Evolutionary conservation across 768 basidiomycete species (phyloP).

Genomic region (Boletus bicolor): DNA sequence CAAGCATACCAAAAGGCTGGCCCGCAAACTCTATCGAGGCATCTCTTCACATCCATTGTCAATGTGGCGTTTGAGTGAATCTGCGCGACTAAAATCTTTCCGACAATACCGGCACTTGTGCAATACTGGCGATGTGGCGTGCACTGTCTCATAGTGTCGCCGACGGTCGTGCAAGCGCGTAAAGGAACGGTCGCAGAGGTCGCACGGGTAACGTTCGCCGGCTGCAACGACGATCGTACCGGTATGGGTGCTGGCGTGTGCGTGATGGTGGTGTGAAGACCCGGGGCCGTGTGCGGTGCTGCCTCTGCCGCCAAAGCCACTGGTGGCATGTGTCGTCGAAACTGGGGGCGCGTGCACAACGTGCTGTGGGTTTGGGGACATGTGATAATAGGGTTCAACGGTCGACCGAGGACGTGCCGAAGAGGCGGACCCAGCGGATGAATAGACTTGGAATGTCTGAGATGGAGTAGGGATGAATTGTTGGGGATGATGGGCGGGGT

Average conservation of each 20-base stretch:
- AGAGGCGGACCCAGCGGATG: constrained; percentile 27
- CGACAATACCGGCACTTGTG: constrained; percentile 72
- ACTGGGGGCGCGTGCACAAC: constrained; percentile 13
- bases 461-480: constrained; percentile 51
- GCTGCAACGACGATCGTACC: constrained; percentile 17
- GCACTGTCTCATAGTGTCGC: constrained; percentile 77
- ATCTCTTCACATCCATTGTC: constrained; percentile 79
- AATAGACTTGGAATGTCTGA: constrained; percentile 38
- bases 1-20: constrained; percentile 2
- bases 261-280: constrained; percentile 3
- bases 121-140: constrained; percentile 57
- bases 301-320: constrained; percentile 16
- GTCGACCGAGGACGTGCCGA: constrained; percentile 28
- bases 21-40: constrained; percentile 34
- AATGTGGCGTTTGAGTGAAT: constrained; percentile 78
- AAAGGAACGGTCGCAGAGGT: constrained; percentile 75
- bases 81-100: constrained; percentile 75
- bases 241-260: constrained; percentile 10
- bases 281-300: constrained; percentile 6
- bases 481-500: constrained; percentile 13
- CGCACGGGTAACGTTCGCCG: constrained; percentile 67
- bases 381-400: constrained; percentile 39
- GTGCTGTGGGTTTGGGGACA: constrained; percentile 40
- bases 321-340: constrained; percentile 11
- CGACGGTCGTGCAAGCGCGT: constrained; percentile 80